Conservation (phyloP, 768 basidiomycete genomes). For the Phaeotremella fagi region DNA sequence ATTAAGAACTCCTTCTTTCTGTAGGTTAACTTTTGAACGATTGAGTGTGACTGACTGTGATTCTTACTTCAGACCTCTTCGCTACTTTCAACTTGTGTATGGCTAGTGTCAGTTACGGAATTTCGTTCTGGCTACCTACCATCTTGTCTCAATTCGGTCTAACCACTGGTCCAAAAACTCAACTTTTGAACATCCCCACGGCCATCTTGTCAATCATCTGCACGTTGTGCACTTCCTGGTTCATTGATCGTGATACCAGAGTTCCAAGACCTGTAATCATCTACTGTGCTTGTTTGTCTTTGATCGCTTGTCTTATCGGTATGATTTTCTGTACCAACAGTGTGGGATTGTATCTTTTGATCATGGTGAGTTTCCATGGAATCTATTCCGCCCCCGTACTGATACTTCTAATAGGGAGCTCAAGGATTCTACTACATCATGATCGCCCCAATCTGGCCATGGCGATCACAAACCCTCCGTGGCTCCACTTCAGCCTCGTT, state of each 20-base stretch:
- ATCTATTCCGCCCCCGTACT: no score
- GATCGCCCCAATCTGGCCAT: slow-evolving; percentile 13
- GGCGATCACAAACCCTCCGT: slow-evolving; percentile 18
- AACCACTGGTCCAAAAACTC: slow-evolving; percentile 4
- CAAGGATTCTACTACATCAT: not conserved
- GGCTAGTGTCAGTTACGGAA: slow-evolving; percentile 13
- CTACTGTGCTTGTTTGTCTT: not conserved
- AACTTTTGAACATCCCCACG: slow-evolving; percentile 28
- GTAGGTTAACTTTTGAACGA: slow-evolving; percentile 7
- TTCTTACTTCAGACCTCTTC: slow-evolving; percentile 8
- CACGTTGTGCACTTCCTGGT: slow-evolving; percentile 11
- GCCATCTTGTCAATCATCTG: slow-evolving; percentile 20
- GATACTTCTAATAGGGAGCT: not conserved
- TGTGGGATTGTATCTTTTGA: slow-evolving; percentile 25
- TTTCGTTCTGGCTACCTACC: slow-evolving; percentile 33
- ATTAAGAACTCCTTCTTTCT: slow-evolving; percentile 18
- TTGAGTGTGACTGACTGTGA: not conserved
- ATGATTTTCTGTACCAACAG: slow-evolving; percentile 18
- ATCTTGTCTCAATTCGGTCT: slow-evolving; percentile 30
- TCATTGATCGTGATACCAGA: slow-evolving; percentile 1
- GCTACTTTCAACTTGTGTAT: not conserved
- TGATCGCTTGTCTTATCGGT: slow-evolving; percentile 15
- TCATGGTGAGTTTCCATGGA: slow-evolving; percentile 8
- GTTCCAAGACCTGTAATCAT: slow-evolving; percentile 14
- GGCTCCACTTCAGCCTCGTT: slow-evolving; percentile 29